phyloP scores from a whole-genome alignment of 345 rosid genomes.

The Gossypium herbaceum region DNA sequence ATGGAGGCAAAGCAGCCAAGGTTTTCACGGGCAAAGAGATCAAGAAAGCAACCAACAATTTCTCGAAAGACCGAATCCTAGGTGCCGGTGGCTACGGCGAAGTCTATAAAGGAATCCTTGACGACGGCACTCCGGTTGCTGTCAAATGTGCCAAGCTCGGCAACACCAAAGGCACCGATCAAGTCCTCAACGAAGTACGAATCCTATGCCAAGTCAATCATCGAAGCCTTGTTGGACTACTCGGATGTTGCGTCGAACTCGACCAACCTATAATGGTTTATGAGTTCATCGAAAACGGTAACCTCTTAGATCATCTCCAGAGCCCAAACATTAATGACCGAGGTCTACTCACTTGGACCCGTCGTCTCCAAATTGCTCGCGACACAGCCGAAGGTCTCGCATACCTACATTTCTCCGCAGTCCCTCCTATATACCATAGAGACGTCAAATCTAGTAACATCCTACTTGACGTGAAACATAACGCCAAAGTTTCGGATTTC shows the following conservation, averaged over 20 bases:
- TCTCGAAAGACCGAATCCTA: slow-evolving; percentile 47
- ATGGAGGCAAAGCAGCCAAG: slow-evolving; percentile 31
- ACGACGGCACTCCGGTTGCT: slow-evolving; percentile 48
- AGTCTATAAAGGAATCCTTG: slow-evolving; percentile 56
- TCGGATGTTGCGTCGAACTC: slow-evolving; percentile 45
- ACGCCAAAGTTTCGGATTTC: slow-evolving; percentile 53
- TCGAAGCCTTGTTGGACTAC: slow-evolving; percentile 42
- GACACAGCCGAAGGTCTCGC: slow-evolving; percentile 57
- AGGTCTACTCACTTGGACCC: slow-evolving; percentile 33
- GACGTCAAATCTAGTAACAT: slow-evolving; percentile 62
- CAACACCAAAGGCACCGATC: slow-evolving; percentile 47
- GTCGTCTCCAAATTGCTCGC: slow-evolving; percentile 41
- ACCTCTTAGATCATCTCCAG: slow-evolving; percentile 48
- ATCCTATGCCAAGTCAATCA: slow-evolving; percentile 66
- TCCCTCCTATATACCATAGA: slow-evolving; percentile 53
- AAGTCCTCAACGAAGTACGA: slow-evolving; percentile 59
- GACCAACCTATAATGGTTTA: slow-evolving; percentile 57
- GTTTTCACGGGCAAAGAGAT: slow-evolving; percentile 55
- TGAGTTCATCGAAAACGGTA: slow-evolving; percentile 51
- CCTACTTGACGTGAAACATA: slow-evolving; percentile 41
- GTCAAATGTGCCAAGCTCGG: slow-evolving; percentile 59
- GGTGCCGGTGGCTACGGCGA: slow-evolving; percentile 74
- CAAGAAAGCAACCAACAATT: slow-evolving; percentile 49
- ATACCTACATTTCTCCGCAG: slow-evolving; percentile 55
- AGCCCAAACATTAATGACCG: background rate